Percentiles rank a stretch among this genome's conserved stretches.
Evolutionary conservation across 2,329 filamentous ascomycete genomes (phyloP).

Genomic region (Drechslerella coelobrocha): DNA sequence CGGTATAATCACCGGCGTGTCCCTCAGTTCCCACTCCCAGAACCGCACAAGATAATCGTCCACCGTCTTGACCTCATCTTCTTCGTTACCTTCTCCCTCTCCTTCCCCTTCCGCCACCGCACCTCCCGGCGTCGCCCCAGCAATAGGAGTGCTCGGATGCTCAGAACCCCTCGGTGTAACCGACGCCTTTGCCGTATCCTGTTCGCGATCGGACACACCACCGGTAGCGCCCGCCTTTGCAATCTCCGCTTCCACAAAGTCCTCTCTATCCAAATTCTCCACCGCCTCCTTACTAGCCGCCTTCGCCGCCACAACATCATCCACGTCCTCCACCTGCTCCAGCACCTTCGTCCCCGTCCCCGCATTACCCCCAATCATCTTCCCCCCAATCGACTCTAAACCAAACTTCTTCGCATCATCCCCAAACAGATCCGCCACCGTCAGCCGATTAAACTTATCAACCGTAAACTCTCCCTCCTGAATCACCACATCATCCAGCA

Average conservation of each 20-base stretch:
- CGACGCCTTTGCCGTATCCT: slow-evolving; percentile 20
- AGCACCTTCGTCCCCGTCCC: slow-evolving; percentile 73
- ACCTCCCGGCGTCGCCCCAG: slow-evolving; percentile 51
- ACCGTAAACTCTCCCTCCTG: slow-evolving; percentile 98
- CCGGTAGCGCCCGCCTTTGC: neutral
- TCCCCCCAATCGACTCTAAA: slow-evolving; percentile 57
- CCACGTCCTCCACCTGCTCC: slow-evolving; percentile 87
- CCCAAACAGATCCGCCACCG: slow-evolving; percentile 72
- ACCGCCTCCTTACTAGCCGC: slow-evolving; percentile 86
- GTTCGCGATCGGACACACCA: slow-evolving; percentile 10
- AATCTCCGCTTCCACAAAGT: slow-evolving; percentile 61
- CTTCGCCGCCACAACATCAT: slow-evolving; percentile 87
- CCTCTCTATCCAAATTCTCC: slow-evolving; percentile 67
- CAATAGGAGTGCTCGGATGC: slow-evolving; percentile 31
- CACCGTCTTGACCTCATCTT: slow-evolving; percentile 64
- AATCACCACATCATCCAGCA: slow-evolving; percentile 97
- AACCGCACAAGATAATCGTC: slow-evolving; percentile 77
- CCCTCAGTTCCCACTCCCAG: slow-evolving; percentile 68
- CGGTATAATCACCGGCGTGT: slow-evolving; percentile 62
- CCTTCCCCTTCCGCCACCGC: slow-evolving; percentile 53
- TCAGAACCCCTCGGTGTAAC: slow-evolving; percentile 39
- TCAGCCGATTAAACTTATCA: slow-evolving; percentile 85
- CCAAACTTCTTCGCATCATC: slow-evolving; percentile 63
- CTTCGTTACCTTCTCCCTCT: slow-evolving; percentile 51
- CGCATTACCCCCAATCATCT: slow-evolving; percentile 32